Evolutionary conservation across 208 protist species (phyloP), one percentile per base, ranked within the genome.

Genomic region (Angomonas desouzai): DNA sequence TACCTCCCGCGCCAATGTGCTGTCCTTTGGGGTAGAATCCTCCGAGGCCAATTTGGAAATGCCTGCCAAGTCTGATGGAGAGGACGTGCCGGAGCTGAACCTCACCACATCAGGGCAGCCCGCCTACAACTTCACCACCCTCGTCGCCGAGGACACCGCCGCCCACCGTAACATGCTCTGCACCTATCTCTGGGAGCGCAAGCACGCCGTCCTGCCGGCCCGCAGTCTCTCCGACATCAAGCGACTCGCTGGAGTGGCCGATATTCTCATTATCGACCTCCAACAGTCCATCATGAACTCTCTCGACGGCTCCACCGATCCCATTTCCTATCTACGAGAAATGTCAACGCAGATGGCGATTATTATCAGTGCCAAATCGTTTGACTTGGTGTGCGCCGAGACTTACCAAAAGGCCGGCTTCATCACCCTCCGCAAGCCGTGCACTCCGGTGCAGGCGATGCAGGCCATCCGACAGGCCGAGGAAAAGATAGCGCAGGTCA

Each of bases 141-240:
- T 92, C 48, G 77, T 95, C 9, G 86, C 81, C 36, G 89, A 95
- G 64, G 86, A 93, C 69, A 82, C 66, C 2, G 74, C 89, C 38
- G 82, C 83, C 9, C 86, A 95, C 53, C 79, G 89, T 48, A 93
- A 92, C 64, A 89, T 95, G 82, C 59, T 96, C 18, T 96, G 88
- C 43, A 70, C 76, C 20, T 94, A 83, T 64, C 69, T 96, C 38
- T 96, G 91, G 88, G 81, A 92, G 61, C 79, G 83, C 0, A 88
- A 84, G 48, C 88, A 96, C 71, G 88, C 91, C 27, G 91, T 96
- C 23, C 77, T 93, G 23, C 77, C 88, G 1, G 87, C 87, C 16
- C 81, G 83, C 70, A 81, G 60, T 49, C 58, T 89, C 20, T 73
- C 75, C 10, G 91, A 94, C 57, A 77, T 94, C 55, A 64, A 85